Conservation (phyloP, 2,329 filamentous ascomycete species). For the Fusarium odoratissimum region DNA sequence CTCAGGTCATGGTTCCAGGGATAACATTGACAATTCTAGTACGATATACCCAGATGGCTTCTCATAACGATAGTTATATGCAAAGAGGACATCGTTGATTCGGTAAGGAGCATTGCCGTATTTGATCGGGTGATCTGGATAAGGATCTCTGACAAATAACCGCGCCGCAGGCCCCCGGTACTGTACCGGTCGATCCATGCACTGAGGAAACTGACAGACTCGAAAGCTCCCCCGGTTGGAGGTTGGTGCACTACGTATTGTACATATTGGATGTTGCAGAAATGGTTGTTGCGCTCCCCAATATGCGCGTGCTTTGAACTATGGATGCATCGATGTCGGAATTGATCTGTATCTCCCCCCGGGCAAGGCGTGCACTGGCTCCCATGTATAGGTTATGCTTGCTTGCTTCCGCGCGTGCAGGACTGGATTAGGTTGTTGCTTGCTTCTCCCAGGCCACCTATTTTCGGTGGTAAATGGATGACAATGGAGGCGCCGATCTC, state of each 20-base stretch:
- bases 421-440: slow-evolving; percentile 2
- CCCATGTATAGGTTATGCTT: background rate
- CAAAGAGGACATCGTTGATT: background rate
- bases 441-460: slow-evolving; percentile 13
- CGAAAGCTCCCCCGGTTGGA: slow-evolving; percentile 21
- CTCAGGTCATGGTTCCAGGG: background rate
- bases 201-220: slow-evolving; percentile 31
- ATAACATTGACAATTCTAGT: background rate
- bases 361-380: slow-evolving; percentile 1
- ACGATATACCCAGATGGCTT: background rate
- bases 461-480: slow-evolving; percentile 24
- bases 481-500: slow-evolving; percentile 39
- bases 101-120: slow-evolving; percentile 17
- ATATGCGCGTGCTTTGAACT: slow-evolving; percentile 12
- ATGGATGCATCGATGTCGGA: slow-evolving; percentile 25
- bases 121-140: slow-evolving; percentile 20
- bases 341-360: slow-evolving; percentile 6
- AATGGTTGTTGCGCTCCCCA: slow-evolving; percentile 6
- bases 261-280: background rate
- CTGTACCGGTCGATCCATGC: slow-evolving; percentile 37
- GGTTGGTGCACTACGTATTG: background rate
- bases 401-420: background rate
- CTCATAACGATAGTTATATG: background rate
- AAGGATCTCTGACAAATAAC: slow-evolving; percentile 28
- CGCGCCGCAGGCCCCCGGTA: slow-evolving; percentile 24